Conservation (phyloP, 306 rosid species). For the Luffa acutangula region DNA sequence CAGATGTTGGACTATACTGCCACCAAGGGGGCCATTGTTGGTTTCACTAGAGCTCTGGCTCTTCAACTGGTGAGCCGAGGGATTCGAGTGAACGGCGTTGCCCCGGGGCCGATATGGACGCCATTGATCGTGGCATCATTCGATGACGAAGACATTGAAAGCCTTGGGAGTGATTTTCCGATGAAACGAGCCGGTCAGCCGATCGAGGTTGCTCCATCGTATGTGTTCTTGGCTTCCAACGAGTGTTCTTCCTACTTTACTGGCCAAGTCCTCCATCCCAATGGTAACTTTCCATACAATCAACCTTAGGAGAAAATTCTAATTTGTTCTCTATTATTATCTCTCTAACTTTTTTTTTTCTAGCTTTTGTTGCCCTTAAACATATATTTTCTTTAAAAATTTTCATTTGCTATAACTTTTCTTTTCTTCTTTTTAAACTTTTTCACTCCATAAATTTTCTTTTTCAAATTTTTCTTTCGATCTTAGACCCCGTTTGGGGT, state of each 20-base stretch:
- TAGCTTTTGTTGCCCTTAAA: neutral
- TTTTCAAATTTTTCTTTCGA: no score
- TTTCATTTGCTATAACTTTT: no score
- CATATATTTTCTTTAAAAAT: no score
- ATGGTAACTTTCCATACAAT: constrained; percentile 26
- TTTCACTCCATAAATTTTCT: no score
- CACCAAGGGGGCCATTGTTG: constrained; percentile 67
- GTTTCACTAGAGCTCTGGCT: constrained; percentile 57
- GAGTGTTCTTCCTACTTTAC: constrained; percentile 51
- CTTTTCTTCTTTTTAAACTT: no score
- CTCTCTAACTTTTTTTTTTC: neutral
- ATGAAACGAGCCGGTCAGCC: constrained; percentile 73
- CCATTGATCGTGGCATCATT: constrained; percentile 46
- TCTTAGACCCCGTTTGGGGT: no score
- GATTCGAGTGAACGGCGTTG: constrained; percentile 72
- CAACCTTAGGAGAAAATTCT: neutral
- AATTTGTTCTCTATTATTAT: no score
- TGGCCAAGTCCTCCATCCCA: constrained; percentile 82
- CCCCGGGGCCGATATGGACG: constrained; percentile 84
- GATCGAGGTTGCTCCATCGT: constrained; percentile 69
- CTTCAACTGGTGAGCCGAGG: constrained; percentile 41
- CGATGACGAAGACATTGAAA: constrained; percentile 16
- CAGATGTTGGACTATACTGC: constrained; percentile 47
- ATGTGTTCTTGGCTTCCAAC: constrained; percentile 57
- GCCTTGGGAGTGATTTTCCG: constrained; percentile 35